Conservation (phyloP, 495 filamentous ascomycete genomes). For the Talaromyces proteolyticus region DNA sequence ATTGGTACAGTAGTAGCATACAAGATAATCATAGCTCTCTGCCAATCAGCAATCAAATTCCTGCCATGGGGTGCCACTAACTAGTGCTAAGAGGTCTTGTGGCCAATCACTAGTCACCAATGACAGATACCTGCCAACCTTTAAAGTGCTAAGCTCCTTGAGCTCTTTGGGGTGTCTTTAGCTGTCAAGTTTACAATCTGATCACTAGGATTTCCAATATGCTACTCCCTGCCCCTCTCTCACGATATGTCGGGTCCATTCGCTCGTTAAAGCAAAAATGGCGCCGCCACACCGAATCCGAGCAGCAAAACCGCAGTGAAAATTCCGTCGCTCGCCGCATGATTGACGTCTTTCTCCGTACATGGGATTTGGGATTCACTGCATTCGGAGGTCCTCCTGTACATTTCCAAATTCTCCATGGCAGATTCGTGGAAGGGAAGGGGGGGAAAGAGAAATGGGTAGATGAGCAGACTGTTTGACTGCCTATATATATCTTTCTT, state of each 20-base stretch:
- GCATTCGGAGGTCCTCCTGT: conserved; percentile 68
- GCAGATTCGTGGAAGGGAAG: conserved; percentile 55
- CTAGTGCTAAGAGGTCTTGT: not conserved
- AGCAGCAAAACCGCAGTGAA: not conserved
- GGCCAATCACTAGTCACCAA: not conserved
- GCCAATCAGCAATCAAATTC: not conserved
- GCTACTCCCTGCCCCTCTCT: not conserved
- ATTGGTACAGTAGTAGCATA: too few species aligned
- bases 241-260: not conserved
- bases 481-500: not conserved
- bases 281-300: conserved; percentile 4
- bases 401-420: conserved; percentile 63
- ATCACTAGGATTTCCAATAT: not conserved
- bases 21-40: too few species aligned
- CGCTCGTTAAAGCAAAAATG: conserved; percentile 9
- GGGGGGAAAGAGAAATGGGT: conserved; percentile 56
- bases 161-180: not conserved
- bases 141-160: not conserved
- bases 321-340: conserved; percentile 8
- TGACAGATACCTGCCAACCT: not conserved
- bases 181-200: not conserved
- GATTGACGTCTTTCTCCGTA: conserved; percentile 36
- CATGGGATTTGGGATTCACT: conserved; percentile 67
- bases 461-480: conserved; percentile 59
- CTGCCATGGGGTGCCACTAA: not conserved